A percentile compares a stretch with the other conserved stretches of the same genome.
Conservation (phyloP, 2,329 filamentous ascomycete genomes). For the Penicillium sp. region DNA sequence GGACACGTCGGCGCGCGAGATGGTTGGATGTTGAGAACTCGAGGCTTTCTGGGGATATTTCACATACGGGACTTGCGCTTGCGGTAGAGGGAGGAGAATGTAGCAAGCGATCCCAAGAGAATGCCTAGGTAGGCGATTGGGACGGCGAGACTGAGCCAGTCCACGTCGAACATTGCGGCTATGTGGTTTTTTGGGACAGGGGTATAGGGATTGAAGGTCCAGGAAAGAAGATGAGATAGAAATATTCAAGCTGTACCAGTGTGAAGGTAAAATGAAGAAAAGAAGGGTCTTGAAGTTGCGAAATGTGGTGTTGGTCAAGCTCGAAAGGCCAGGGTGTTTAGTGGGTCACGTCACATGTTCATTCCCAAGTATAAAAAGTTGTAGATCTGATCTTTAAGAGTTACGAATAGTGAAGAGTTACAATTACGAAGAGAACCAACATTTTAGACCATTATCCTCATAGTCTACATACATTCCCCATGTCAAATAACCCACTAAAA, state of each 20-base stretch:
- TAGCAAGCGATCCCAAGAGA: constrained; percentile 81
- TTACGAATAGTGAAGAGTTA: too few species aligned
- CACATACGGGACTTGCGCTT: constrained; percentile 80
- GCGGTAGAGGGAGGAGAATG: constrained; percentile 89
- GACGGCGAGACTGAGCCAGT: constrained; percentile 83
- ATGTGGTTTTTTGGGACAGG: constrained; percentile 1
- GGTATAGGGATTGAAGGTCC: neutral
- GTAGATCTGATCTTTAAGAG: too few species aligned
- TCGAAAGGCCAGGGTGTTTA: constrained; percentile 31
- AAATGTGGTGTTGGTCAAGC: constrained; percentile 3
- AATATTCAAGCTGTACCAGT: neutral
- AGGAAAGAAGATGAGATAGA: neutral
- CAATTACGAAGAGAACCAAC: neutral
- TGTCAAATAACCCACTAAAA: constrained; percentile 3
- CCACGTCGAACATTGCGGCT: constrained; percentile 48
- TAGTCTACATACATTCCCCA: constrained; percentile 11
- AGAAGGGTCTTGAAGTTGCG: neutral
- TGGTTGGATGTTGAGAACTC: neutral
- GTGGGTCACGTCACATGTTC: constrained; percentile 31
- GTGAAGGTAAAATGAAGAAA: neutral
- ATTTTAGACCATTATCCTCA: neutral
- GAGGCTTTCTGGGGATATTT: neutral
- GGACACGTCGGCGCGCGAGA: neutral
- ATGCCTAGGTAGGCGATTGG: constrained; percentile 88
- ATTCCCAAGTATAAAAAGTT: neutral